Conservation (phyloP, 805 yeast species). For the Saccharomycopsis schoenii region DNA sequence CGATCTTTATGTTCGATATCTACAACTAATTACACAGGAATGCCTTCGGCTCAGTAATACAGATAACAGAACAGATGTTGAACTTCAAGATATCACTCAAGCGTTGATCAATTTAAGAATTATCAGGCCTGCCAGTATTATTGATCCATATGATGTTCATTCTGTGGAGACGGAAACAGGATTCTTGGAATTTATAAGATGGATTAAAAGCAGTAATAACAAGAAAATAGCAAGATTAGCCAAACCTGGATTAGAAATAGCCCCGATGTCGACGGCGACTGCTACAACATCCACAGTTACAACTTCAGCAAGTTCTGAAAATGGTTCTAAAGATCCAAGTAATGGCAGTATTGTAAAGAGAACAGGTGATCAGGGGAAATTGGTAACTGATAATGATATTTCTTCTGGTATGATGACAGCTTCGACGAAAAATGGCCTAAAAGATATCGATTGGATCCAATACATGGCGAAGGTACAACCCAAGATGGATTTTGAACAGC, state of each 20-base stretch:
- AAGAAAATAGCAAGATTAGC: neutral
- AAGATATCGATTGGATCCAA: constrained; percentile 29
- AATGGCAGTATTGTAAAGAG: constrained; percentile 8
- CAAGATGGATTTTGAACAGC: constrained; percentile 24
- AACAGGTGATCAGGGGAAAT: constrained; percentile 9
- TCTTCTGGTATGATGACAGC: neutral
- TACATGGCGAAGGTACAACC: constrained; percentile 30
- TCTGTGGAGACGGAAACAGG: constrained; percentile 37
- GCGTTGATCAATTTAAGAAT: constrained; percentile 58
- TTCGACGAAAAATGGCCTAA: constrained; percentile 24
- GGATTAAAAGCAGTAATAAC: constrained; percentile 39
- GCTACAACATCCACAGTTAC: no score
- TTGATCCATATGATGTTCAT: constrained; percentile 44
- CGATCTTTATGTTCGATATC: constrained; percentile 59
- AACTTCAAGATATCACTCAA: constrained; percentile 58
- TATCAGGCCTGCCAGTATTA: constrained; percentile 44
- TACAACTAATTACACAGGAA: constrained; percentile 43
- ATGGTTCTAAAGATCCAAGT: constrained; percentile 23
- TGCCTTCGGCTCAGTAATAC: constrained; percentile 40
- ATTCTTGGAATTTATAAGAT: constrained; percentile 40
- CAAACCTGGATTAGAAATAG: constrained; percentile 22
- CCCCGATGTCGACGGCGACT: constrained; percentile 21
- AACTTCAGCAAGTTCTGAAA: constrained; percentile 21
- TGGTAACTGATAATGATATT: neutral
- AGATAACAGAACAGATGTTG: constrained; percentile 37